Evolutionary conservation across 1,139 yeast genomes (phyloP).

Genomic region (Candida albicans): DNA sequence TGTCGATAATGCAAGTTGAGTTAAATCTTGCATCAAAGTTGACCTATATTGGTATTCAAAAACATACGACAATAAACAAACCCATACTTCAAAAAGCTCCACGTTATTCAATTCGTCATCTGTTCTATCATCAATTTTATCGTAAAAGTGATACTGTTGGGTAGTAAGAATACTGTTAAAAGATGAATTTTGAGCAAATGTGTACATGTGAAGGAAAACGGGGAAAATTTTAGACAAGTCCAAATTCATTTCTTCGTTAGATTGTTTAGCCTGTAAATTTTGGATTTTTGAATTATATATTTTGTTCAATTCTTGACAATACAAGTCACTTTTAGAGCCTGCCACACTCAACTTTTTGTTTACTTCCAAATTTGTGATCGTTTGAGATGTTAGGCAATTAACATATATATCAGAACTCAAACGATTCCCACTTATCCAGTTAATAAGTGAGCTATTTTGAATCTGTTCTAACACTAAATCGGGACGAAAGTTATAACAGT

Average conservation of each 20-base stretch:
- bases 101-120: constrained; percentile 18
- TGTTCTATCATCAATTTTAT: constrained; percentile 19
- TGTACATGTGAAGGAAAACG: constrained; percentile 5
- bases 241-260: constrained; percentile 13
- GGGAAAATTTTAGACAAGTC: constrained; percentile 27
- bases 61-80: constrained; percentile 38
- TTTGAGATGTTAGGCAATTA: constrained; percentile 21
- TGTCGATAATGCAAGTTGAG: constrained; percentile 25
- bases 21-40: constrained; percentile 20
- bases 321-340: constrained; percentile 17
- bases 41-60: constrained; percentile 38
- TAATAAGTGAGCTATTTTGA: constrained; percentile 36
- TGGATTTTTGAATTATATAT: constrained; percentile 19
- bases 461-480: constrained; percentile 32
- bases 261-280: constrained; percentile 8
- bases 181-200: constrained; percentile 19
- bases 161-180: constrained; percentile 22
- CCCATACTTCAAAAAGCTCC: constrained; percentile 35
- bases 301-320: constrained; percentile 21
- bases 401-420: constrained; percentile 28
- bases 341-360: constrained; percentile 7
- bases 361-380: constrained; percentile 19
- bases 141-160: constrained; percentile 15
- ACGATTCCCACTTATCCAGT: constrained; percentile 40
- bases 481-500: constrained; percentile 29